Evolutionary conservation across 2,329 filamentous ascomycete species (phyloP).

Genomic region (Dendryphion nanum): DNA sequence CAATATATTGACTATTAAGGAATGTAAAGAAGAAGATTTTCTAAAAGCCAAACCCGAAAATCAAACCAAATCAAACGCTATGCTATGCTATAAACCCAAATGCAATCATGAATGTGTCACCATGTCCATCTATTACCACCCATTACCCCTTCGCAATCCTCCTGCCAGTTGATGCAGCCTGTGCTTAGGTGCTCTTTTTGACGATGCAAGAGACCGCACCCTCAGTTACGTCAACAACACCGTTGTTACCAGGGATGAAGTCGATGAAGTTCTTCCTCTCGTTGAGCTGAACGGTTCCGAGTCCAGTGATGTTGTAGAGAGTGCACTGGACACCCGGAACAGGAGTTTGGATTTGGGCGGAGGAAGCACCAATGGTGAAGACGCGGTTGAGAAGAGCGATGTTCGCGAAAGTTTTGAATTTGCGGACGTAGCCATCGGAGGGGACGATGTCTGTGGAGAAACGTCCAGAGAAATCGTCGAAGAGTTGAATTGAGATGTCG

Average conservation of each 20-base stretch:
- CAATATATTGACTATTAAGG: not conserved
- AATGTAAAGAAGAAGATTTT: not conserved
- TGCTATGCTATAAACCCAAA: not conserved
- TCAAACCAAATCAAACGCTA: not conserved
- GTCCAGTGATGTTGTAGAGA: no score
- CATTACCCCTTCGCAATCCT: not conserved
- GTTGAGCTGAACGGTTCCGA: no score
- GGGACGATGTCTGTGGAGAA: constrained; percentile 2
- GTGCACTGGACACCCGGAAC: no score
- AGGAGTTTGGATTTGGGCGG: constrained; percentile 6
- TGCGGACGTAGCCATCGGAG: constrained; percentile 11
- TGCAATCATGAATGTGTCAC: not conserved
- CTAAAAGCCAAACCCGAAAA: not conserved
- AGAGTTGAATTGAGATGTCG: not conserved
- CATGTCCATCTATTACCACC: not conserved
- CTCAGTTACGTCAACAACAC: constrained; percentile 2
- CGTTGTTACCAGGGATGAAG: constrained; percentile 6
- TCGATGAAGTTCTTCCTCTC: no score
- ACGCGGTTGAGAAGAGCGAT: constrained; percentile 7
- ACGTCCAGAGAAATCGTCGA: no score
- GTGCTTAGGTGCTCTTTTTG: no score
- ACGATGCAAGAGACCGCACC: not conserved
- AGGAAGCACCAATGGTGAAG: constrained; percentile 7
- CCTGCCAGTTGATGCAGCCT: not conserved
- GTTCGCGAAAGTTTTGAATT: constrained; percentile 6